Base-by-base conservation (phyloP, 805 yeast species). In the Candida pseudofarinosa region DNA sequence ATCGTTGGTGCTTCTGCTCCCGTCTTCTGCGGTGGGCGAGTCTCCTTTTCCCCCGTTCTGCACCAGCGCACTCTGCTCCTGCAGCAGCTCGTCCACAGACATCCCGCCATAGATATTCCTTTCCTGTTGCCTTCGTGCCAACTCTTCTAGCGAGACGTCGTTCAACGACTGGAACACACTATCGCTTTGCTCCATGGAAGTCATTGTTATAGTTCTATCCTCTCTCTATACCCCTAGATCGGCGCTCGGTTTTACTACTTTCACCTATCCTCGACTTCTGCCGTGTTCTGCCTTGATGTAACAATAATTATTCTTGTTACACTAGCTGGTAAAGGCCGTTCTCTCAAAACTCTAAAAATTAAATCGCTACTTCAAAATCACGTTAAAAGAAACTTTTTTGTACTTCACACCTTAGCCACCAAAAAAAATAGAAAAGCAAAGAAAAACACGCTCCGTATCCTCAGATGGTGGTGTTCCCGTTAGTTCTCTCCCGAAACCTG, bases 111-210 rank as follows among this genome's bases (percentile, higher is more conserved):
- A 59, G 19, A 60, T 60, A 41, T 59, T 59, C 36, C 58, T 63
- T 41, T 59, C 57, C 32, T 58, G 62, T 38, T 60, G 65, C 37
- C 58, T 48, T 40, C 50, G 44, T 6, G 59, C 62, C 49, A 59
- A 26, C 40, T 58, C 63, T 38, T 60, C 63, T 17, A 60, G 48
- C 19, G 54, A 47, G n/a, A 60, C 51, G 33, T 60, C 65, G 45
- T 58, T 58, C 37, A 56, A 49, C 12, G 62, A 57, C 44, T 46
- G 48, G 33, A 50, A 39, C 35, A 55, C 52, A 17, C 58, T 45
- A 41, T 57, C 58, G 33, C 46, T 49, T 19, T 52, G 44, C 34
- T 55, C 55, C 63, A 58, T 58, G 15, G 62, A 56, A 3, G 61
- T 55, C 63, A 59, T 59, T 10, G 17, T 7, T 23, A 23, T 23